Percentiles rank a stretch among this genome's conserved stretches.
These are phyloP conservation scores for Acanthamoeba royreba DNA, from an alignment of 208 protist species.

Conservation along the genomic window DNA sequence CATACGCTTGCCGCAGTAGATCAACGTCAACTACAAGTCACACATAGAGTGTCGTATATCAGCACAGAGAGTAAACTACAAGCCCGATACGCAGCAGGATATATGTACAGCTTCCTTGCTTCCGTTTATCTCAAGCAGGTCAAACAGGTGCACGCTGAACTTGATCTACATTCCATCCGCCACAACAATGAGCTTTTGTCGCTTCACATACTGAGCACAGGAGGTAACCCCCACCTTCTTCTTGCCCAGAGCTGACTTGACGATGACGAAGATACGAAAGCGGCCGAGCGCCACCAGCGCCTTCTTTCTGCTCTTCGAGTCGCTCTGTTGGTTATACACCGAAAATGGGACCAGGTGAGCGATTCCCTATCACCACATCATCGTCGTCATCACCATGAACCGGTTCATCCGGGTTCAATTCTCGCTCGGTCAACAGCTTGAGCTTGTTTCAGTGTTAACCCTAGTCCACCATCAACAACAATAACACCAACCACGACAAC, in stretches of 20 bases:
- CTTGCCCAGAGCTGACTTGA: background rate
- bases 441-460: background rate
- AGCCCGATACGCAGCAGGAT: background rate
- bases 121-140: background rate
- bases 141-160: background rate
- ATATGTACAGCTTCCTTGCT: background rate
- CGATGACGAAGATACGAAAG: background rate
- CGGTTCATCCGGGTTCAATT: too few species aligned
- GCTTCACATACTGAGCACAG: too few species aligned
- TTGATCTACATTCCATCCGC: background rate
- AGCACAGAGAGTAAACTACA: background rate
- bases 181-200: background rate
- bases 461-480: background rate
- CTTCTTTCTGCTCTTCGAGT: background rate
- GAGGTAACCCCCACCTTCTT: background rate
- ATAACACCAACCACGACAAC: background rate
- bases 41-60: background rate
- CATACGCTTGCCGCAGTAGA: background rate
- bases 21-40: background rate
- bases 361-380: too few species aligned
- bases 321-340: background rate
- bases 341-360: too few species aligned
- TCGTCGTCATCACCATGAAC: too few species aligned
- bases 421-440: too few species aligned
- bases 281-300: background rate